Evolutionary conservation across 1,284 basidiomycete species (phyloP), one percentile per base, ranked within the genome.

Genomic region (Cerrena zonata): DNA sequence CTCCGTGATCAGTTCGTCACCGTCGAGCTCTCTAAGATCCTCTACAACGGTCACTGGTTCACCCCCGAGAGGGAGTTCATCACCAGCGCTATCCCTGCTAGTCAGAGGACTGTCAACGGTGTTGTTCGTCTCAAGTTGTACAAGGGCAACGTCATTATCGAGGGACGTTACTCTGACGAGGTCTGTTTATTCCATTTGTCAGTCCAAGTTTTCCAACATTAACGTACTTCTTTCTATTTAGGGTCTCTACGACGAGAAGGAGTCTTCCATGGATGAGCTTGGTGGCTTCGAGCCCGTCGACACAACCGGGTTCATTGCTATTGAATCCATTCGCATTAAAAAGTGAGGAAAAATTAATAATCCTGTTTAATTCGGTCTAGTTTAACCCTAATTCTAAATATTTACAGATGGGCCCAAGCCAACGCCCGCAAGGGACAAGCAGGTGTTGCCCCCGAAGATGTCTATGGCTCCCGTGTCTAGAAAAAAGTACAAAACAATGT

Each of bases 241-340:
- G 87, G 89, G 90, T 63, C 77, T 97, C 26, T 99, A 99, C 69
- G 95, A 99, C 65, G 94, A 92, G 65, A 88, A 88, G 53, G 83
- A 97, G 72, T 93, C 93, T n/a, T 96, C 93, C 53, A 99, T 99
- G 95, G 95, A 99, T 70, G 94, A 97, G 74, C 84, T 97, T 54
- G 94, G 94, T 58, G 95, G 95, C 43, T 98, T 98, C 71, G 91
- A 94, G 71, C 91, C 92, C 19, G 90, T 89, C 48, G 88, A 94
- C 65, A 91, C 92, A 48, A 81, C 86, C 50, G 93, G 93, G 10
- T 96, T 97, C 78, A 95, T 96, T 70, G 84, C 87, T 65, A 95
- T 97, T 58, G 90, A 94, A 69, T 91, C 89, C 27, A 95, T 97
- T 70, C 83, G 94, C 46, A 91, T 97, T 69, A 94, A 94, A 79